Conservation (phyloP, 2,329 filamentous ascomycete genomes). For the Venturia pyrina region DNA sequence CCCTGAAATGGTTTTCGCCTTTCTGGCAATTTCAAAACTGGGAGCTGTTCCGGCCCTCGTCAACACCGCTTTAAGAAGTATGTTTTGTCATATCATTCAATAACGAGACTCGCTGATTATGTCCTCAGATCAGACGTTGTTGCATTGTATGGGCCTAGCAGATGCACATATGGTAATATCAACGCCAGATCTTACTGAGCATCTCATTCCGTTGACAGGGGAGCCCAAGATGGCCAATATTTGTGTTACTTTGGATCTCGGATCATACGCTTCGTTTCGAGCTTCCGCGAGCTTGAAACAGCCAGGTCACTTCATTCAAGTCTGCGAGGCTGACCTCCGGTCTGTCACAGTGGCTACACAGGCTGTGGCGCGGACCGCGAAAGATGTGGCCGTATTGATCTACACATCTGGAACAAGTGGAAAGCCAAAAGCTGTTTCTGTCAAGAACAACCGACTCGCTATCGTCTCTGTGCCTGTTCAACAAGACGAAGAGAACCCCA, state of each 20-base stretch:
- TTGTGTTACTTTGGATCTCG: constrained; percentile 6
- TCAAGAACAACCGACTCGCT: constrained; percentile 24
- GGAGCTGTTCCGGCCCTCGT: constrained; percentile 36
- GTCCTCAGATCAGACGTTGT: constrained; percentile 4
- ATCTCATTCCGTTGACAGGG: background rate
- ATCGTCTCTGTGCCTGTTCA: constrained; percentile 28
- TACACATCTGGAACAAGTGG: constrained; percentile 38
- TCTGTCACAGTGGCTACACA: background rate
- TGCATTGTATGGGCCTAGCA: constrained; percentile 9
- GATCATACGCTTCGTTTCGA: background rate
- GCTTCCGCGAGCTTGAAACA: background rate
- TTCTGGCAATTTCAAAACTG: constrained; percentile 36
- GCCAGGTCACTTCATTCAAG: background rate
- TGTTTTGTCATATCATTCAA: constrained; percentile 1
- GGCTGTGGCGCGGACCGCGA: background rate
- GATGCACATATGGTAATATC: constrained; percentile 5
- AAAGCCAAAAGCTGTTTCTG: constrained; percentile 19
- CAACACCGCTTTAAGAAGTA: constrained; percentile 38
- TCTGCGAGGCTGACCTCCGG: background rate
- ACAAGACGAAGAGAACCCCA: constrained; percentile 26
- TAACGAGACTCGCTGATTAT: background rate
- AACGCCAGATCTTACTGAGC: constrained; percentile 10
- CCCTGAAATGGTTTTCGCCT: constrained; percentile 37
- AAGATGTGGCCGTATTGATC: constrained; percentile 29
- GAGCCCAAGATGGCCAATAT: constrained; percentile 1